Base-by-base conservation (phyloP, 1,139 yeast species). In the Taphrina flavorubra region DNA sequence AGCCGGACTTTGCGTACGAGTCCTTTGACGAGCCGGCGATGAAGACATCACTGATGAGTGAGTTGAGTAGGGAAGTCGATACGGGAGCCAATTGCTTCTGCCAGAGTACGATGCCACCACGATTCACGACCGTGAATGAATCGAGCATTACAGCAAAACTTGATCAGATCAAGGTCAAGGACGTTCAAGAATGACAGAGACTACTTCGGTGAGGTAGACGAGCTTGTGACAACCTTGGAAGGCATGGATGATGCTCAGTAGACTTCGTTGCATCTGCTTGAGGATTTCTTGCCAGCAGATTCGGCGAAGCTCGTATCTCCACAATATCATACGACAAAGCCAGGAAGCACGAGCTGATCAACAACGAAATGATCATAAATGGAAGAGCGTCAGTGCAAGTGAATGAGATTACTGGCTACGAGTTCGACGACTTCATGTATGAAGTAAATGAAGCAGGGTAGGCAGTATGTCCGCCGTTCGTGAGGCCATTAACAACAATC, bases 81-180 rank as follows among this genome's bases (percentile, higher is more conserved):
- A 83, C 79, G 68, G 79, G 80, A 61, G 82, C 81, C 25, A 63
- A 39, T 39, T 63, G 67, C 18, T 63, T 63, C 10, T 82, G 81
- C 82, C 85, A 87, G 20, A 85, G 78, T 14, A 87, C 88, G 31
- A 83, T 78, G 0, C 91, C 91, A 10, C 86, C 83, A 0, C 84
- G 81, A 1, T 85, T 81, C 77, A 86, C 86, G 0, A 87, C 80
- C 13, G 83, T 77, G 70, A 86, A 80, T 72, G 84, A 85, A 72
- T 85, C 88, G 68, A 86, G 81, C 88, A 85, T 85, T 47, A 13
- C 47, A 6, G 31, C 10, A 11, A 55, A 10, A 46, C 11, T 8
- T 3, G 31, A 1, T 25, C 4, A 25, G 31, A 25, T 25, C 31
- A 25, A 25, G 31, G 4, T 4, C 31, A 25, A 25, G 31, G 31